phyloP scores from a whole-genome alignment of 2,329 filamentous ascomycete genomes.

The Hirsutella minnesotensis region DNA sequence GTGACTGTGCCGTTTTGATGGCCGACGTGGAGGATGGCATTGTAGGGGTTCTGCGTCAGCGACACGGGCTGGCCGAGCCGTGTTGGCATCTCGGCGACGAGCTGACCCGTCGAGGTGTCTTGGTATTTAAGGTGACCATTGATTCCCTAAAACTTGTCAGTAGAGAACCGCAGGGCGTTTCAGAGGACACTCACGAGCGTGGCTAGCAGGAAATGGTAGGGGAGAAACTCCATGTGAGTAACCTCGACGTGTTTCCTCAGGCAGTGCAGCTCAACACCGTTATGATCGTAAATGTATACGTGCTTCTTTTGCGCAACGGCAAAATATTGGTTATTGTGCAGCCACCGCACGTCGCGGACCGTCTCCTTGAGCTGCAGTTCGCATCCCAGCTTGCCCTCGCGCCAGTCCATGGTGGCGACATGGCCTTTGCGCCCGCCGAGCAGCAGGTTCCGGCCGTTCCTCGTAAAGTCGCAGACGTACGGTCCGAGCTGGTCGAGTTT shows the following conservation, averaged over 20 bases:
- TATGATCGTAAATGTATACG: conserved; percentile 89
- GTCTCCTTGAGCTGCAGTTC: conserved; percentile 89
- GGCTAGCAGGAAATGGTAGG: conserved; percentile 88
- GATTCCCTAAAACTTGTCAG: conserved; percentile 41
- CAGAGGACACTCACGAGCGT: conserved; percentile 52
- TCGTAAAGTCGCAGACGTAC: conserved; percentile 79
- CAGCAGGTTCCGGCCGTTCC: conserved; percentile 77
- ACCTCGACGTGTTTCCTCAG: conserved; percentile 85
- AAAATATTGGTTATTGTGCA: conserved; percentile 91
- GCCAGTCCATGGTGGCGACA: conserved; percentile 94
- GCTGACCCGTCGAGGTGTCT: conserved; percentile 84
- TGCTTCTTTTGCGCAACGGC: conserved; percentile 94
- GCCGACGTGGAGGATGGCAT: conserved; percentile 82
- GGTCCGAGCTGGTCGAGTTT: conserved; percentile 74
- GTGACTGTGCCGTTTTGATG: conserved; percentile 94
- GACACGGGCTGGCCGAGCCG: conserved; percentile 74
- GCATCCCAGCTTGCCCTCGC: conserved; percentile 79
- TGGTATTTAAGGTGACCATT: conserved; percentile 85
- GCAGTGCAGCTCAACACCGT: conserved; percentile 86
- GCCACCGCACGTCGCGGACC: conserved; percentile 76
- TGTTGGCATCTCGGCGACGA: conserved; percentile 77
- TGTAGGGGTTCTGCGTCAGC: conserved; percentile 79
- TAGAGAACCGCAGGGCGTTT: no score
- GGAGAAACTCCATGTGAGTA: conserved; percentile 86
- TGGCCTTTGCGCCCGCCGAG: conserved; percentile 87